Evolutionary conservation across 371 early-diverging fungal species (phyloP), one percentile per base, ranked within the genome.

Genomic region (Gilbertella persicaria): DNA sequence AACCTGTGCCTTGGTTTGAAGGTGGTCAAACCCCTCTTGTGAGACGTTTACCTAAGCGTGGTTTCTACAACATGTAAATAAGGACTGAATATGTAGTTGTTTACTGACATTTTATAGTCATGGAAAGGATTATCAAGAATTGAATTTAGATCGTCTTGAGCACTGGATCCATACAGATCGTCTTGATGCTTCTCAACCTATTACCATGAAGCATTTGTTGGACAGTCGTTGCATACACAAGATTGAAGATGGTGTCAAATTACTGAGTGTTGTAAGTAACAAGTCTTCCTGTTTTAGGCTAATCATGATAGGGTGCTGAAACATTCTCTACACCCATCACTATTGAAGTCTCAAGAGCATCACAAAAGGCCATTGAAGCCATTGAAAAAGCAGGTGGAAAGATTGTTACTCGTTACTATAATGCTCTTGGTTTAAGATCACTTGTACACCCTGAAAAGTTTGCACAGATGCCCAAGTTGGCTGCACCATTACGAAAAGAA

Each of bases 1-100:
- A 86, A 46, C 94, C 94, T 25, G 73, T 78, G 17, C 90, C 89
- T 4, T 93, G 89, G 29, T 97, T 93, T 66, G 95, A 95, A 73
- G 98, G 98, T 69, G 98, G 98, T 42, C 96, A 96, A 67, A 92
- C 92, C 10, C 92, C 94, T 37, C 55, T 96, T 39, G 78, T 86
- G 28, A 84, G 85, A 53, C 82, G 87, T n/a, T 78, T 93, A 37
- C 98, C 98, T 6, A 94, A 95, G 75, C 85, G 92, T 50, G 97
- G 97, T 52, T 92, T 91, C 72, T 82, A 78, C 63, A 91, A 92
- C 76, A 65, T 79, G 82, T 82, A 84, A 62, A 75, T 52, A 36
- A 14, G 14, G 12, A 10, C 13, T 13, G 4, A 40, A 20, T 43
- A 23, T 9, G 23, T 7, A 20, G 24, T 23, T 21, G 12, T 28